Base-by-base conservation (phyloP, 805 yeast genomes). In the Hanseniaspora pseudoguilliermondii region DNA sequence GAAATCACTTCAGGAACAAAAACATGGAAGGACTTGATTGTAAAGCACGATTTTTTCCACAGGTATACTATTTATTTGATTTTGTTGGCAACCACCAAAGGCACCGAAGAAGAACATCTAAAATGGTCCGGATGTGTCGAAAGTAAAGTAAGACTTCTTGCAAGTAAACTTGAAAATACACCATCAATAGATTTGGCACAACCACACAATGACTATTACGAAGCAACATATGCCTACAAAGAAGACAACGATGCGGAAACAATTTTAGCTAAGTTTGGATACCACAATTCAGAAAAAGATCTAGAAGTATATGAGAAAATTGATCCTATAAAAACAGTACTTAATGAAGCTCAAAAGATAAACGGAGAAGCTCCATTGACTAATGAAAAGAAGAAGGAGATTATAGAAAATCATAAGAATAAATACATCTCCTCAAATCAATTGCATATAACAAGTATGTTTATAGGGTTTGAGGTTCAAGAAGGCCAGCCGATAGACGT, bases 71-170 rank as follows among this genome's bases (percentile, higher is more conserved):
- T 87, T 68, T 93, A 93, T 66, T 69, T 93, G 55, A 84, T 93
- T 35, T 75, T 91, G 2, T 81, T 86, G 55, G 91, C 89, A 0
- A 81, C 86, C 1, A 84, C 97, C 0, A 76, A 73, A 59, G 85
- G 84, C 8, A 71, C 78, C 1, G 78, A 79, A 57, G 97, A 89
- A 65, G 89, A 89, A 55, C 96, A 91, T 64, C 70, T 83, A 57
- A 85, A 84, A 62, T 93, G 95, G 95, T 81, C 87, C 61, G 97
- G 98, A 10, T 73, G 91, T 73, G 91, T 93, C 11, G 97, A 93
- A 68, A 82, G 95, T 62, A 87, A 84, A 69, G 67, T 91, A 46
- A 78, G 98, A 61, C 70, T 84, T 43, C 69, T 93, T 36, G 95
- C 93, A 36, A 84, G 79, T 62, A 93, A 89, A 66, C 75, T 93